Conservation (phyloP, 169 alveolate genomes). For the Toxoplasma gondii region DNA sequence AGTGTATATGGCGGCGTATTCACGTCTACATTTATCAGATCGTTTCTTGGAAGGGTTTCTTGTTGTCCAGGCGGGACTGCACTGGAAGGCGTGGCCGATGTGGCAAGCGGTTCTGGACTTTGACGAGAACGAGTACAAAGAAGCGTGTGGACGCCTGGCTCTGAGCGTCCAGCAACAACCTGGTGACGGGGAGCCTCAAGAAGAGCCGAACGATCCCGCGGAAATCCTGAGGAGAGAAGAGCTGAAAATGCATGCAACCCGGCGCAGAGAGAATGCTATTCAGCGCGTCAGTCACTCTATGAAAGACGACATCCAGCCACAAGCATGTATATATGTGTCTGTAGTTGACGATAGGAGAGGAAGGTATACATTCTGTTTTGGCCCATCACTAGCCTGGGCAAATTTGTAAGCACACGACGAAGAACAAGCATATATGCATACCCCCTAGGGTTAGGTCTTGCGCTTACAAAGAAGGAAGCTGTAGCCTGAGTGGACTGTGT, state of each 20-base stretch:
- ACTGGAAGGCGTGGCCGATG: conserved; percentile 70
- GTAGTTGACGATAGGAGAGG: too few relatives aligned
- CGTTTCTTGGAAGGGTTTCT: too few relatives aligned
- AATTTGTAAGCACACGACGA: too few relatives aligned
- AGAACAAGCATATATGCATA: too few relatives aligned
- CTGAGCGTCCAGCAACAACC: not conserved
- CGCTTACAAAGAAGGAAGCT: too few relatives aligned
- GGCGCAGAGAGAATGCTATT: not conserved
- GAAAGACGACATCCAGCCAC: not conserved
- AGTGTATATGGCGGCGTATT: too few relatives aligned
- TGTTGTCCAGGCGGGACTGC: conserved; percentile 53
- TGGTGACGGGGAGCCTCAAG: not conserved
- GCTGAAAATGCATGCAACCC: not conserved
- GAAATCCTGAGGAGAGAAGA: not conserved
- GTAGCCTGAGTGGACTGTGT: too few relatives aligned
- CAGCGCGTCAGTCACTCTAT: not conserved
- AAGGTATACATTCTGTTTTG: too few relatives aligned
- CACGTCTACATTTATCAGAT: too few relatives aligned
- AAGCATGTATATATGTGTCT: not conserved
- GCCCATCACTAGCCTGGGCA: too few relatives aligned
- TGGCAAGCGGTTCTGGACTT: conserved; percentile 63
- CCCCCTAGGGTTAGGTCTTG: too few relatives aligned
- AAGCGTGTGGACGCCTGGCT: conserved; percentile 10
- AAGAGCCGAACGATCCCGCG: not conserved
- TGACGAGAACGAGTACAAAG: conserved; percentile 53